Evolutionary conservation across 2,329 filamentous ascomycete species (phyloP).

Genomic region (Fusarium sulawesiense): DNA sequence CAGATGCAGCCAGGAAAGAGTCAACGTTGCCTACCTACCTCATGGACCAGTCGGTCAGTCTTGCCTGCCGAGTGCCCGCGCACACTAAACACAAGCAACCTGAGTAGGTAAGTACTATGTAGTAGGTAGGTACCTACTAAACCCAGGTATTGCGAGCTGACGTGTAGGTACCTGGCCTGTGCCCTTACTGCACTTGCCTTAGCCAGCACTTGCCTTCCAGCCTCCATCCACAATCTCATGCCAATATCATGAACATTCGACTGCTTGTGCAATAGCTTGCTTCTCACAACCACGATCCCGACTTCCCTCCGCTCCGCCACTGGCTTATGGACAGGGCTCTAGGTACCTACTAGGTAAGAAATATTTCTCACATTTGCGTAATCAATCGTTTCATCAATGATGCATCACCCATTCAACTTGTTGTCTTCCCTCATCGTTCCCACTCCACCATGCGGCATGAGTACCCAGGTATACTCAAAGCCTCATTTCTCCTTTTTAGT

Average conservation of each 20-base stretch:
- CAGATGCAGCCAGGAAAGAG: conserved; percentile 14
- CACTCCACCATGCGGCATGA: conserved; percentile 26
- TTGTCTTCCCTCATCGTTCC: conserved; percentile 13
- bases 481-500: conserved; percentile 17
- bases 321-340: not conserved
- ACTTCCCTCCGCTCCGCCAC: not conserved
- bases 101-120: not conserved
- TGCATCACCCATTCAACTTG: conserved; percentile 9
- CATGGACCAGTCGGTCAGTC: not conserved
- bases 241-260: conserved; percentile 11
- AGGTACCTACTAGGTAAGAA: not conserved
- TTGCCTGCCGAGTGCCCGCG: conserved; percentile 7
- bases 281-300: not conserved
- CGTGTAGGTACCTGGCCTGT: not conserved
- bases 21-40: not conserved
- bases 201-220: not conserved
- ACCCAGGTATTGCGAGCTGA: not conserved
- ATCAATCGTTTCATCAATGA: not conserved
- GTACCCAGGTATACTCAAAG: conserved; percentile 14
- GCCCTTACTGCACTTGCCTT: not conserved
- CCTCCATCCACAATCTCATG: conserved; percentile 6
- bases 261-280: conserved; percentile 22
- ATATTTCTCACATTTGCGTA: not conserved
- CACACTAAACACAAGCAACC: not conserved
- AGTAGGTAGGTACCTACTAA: not conserved